These are phyloP conservation scores for Fraxinus platypoda DNA, from an alignment of 305 asterid genomes.

Conservation along the genomic window DNA sequence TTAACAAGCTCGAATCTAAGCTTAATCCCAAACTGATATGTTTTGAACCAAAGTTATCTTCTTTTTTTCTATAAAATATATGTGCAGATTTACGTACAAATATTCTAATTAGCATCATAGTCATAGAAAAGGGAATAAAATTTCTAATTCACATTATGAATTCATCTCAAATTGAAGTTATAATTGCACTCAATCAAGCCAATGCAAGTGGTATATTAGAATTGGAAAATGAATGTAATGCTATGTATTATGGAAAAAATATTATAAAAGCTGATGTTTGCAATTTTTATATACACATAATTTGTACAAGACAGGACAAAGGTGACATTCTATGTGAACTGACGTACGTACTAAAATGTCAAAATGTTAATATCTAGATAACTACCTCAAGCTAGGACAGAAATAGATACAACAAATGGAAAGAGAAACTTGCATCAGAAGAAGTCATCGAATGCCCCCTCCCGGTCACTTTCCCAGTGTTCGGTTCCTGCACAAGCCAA, in stretches of 20 bases:
- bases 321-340: slow-evolving; percentile 36
- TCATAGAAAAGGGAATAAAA: background rate
- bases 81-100: background rate
- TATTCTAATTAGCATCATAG: background rate
- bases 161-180: background rate
- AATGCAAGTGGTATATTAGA: slow-evolving; percentile 16
- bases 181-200: slow-evolving; percentile 21
- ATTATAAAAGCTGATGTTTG: slow-evolving; percentile 21
- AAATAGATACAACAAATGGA: slow-evolving; percentile 47
- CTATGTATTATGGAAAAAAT: slow-evolving; percentile 19
- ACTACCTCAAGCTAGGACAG: slow-evolving; percentile 49
- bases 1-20: background rate
- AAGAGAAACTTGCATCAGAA: slow-evolving; percentile 76
- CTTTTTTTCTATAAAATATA: background rate
- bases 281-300: slow-evolving; percentile 27
- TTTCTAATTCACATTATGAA: background rate
- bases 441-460: slow-evolving; percentile 97
- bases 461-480: slow-evolving; percentile 79
- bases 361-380: slow-evolving; percentile 49
- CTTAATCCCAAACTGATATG: slow-evolving; percentile 9
- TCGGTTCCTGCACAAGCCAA: slow-evolving; percentile 89
- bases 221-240: slow-evolving; percentile 25
- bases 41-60: background rate
- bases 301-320: slow-evolving; percentile 42
- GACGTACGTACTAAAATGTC: slow-evolving; percentile 43